Evolutionary conservation across 768 basidiomycete genomes (phyloP).

Genomic region (Boletus vermiculosoides): DNA sequence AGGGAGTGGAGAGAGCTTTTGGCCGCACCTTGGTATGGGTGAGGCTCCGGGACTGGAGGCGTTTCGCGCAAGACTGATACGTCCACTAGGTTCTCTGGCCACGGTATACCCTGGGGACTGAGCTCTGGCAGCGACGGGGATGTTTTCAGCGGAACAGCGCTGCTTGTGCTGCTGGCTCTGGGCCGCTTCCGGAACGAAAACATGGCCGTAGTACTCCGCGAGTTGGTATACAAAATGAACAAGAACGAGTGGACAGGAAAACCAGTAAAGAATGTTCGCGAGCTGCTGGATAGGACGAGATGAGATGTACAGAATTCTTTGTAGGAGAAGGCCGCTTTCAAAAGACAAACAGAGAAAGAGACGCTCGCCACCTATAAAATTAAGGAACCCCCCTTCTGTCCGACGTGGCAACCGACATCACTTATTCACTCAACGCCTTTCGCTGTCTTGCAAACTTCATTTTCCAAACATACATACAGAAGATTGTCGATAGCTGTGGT

Average conservation of each 20-base stretch:
- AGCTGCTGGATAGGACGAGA: constrained; percentile 12
- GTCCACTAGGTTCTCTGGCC: constrained; percentile 84
- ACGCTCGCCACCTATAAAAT: constrained; percentile 13
- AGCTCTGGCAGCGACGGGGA: constrained; percentile 82
- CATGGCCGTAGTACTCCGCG: constrained; percentile 42
- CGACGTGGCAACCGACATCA: constrained; percentile 28
- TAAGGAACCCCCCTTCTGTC: constrained; percentile 14
- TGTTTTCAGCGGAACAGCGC: constrained; percentile 52
- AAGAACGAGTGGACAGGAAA: constrained; percentile 23
- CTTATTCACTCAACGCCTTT: neutral
- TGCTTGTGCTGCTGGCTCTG: constrained; percentile 46
- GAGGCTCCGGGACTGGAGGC: constrained; percentile 29
- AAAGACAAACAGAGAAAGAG: constrained; percentile 12
- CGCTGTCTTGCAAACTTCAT: constrained; percentile 13
- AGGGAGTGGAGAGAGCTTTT: constrained; percentile 61
- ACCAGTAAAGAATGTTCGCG: constrained; percentile 27
- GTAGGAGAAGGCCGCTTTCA: constrained; percentile 18
- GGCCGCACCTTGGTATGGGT: constrained; percentile 61
- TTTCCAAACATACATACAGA: constrained; percentile 36
- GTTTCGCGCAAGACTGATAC: constrained; percentile 59
- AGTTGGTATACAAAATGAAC: constrained; percentile 22
- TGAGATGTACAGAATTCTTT: constrained; percentile 18
- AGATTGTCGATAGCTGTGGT: constrained; percentile 28
- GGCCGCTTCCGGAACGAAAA: constrained; percentile 70
- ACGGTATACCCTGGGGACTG: constrained; percentile 70